These are phyloP conservation scores for Pythium aquatile DNA, from an alignment of 352 stramenopile genomes.

Conservation along the genomic window DNA sequence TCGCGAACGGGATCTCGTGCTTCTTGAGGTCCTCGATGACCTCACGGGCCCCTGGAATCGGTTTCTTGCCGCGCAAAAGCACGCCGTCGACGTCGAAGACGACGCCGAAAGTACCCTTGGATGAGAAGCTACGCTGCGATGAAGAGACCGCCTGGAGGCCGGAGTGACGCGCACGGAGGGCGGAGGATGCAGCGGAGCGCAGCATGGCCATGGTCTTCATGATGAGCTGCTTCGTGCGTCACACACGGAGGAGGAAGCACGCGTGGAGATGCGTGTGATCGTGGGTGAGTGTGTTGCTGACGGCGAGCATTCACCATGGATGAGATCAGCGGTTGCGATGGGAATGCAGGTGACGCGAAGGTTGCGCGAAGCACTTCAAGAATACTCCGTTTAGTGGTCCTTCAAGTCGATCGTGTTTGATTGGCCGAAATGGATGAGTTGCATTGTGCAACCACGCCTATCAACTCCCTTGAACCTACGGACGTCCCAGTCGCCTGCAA, in stretches of 20 bases:
- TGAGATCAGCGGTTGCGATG: not conserved
- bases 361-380: conserved; percentile 33
- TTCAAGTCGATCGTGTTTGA: not conserved
- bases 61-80: conserved; percentile 68
- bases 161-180: conserved; percentile 6
- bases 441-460: conserved; percentile 11
- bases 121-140: conserved; percentile 9
- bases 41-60: conserved; percentile 62
- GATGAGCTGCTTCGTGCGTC: not conserved
- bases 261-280: not conserved
- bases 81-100: conserved; percentile 86
- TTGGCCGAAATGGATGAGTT: conserved; percentile 3
- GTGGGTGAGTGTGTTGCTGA: not conserved
- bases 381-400: conserved; percentile 8
- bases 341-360: conserved; percentile 26
- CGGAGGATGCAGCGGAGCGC: conserved; percentile 4
- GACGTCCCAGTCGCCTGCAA: not conserved
- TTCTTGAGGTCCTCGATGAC: conserved; percentile 67
- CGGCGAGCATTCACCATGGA: not conserved
- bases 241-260: not conserved
- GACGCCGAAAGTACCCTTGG: conserved; percentile 64
- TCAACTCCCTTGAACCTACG: not conserved
- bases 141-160: not conserved
- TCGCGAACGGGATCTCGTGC: conserved; percentile 66
- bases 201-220: conserved; percentile 5